Evolutionary conservation across 139 green algal species (phyloP), one percentile per base, ranked within the genome.

Genomic region (Parachlorella kessleri): DNA sequence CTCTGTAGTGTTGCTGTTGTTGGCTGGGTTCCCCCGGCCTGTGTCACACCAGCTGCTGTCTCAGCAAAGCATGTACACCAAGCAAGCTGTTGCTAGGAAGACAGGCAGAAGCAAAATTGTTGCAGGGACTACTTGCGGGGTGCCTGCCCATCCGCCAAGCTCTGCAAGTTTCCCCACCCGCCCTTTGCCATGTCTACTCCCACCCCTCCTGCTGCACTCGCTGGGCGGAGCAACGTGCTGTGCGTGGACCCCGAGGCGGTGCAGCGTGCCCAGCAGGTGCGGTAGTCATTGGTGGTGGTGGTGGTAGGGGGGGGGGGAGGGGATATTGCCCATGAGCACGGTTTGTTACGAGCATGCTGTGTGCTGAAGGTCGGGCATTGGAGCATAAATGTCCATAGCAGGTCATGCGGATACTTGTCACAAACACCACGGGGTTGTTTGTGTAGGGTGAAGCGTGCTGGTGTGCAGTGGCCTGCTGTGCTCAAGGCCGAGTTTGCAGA

Each of bases 51-150:
- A 18, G 14, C n/a, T n/a, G n/a, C n/a, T n/a, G n/a, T n/a, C n/a
- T n/a, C n/a, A n/a, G n/a, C n/a, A n/a, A n/a, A n/a, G n/a, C n/a
- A n/a, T n/a, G n/a, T n/a, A n/a, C n/a, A n/a, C n/a, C n/a, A n/a
- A n/a, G n/a, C n/a, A n/a, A n/a, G 48, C 48, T 59, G 48, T 59
- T 14, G 14, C 48, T 59, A 18, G 14, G 14, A 18, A 59, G 48
- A 14, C 48, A 59, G 14, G 65, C n/a, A 21, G 24, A 8, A 40
- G 6, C n/a, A 10, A 18, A 18, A n/a, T n/a, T n/a, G n/a, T n/a
- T 40, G 30, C 65, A 70, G 65, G 65, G 65, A 70, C 65, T 70
- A 40, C 65, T 40, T 70, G 7, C 33, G 28, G n/a, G 65, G 65
- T 5, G 6, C 7, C 28, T 70, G 65, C 65, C 26, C 7, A 4